Percentiles rank a stretch among this genome's conserved stretches.
phyloP scores from a whole-genome alignment of 495 filamentous ascomycete genomes.

The Talaromyces thailandensis region DNA sequence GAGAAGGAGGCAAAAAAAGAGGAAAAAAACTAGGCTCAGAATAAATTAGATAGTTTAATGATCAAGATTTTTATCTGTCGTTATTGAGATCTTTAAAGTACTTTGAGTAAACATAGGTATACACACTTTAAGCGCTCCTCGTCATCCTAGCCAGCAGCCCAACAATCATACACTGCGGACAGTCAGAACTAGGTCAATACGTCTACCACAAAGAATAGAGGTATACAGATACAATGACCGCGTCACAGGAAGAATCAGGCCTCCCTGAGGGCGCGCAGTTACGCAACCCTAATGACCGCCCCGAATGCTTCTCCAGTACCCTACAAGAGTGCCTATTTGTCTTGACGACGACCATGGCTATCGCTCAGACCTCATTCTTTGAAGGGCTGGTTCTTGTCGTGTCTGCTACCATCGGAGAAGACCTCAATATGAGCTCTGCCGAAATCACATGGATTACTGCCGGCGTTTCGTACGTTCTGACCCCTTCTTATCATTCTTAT shows the following conservation, averaged over 20 bases:
- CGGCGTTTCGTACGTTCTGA: slow-evolving; percentile 41
- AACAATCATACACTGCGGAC: background rate
- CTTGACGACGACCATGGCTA: slow-evolving; percentile 59
- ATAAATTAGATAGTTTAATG: background rate
- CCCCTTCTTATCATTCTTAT: background rate
- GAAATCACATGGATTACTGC: slow-evolving; percentile 65
- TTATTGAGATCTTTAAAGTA: background rate
- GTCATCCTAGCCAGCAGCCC: background rate
- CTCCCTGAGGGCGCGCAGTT: background rate
- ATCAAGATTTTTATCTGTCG: background rate
- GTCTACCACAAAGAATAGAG: background rate
- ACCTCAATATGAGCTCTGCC: slow-evolving; percentile 56
- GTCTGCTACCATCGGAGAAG: slow-evolving; percentile 50
- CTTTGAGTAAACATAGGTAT: background rate
- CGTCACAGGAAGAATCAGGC: background rate
- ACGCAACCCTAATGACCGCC: slow-evolving; percentile 22
- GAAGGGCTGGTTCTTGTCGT: slow-evolving; percentile 51
- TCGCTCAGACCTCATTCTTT: slow-evolving; percentile 52
- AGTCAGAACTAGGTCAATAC: background rate
- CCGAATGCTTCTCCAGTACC: slow-evolving; percentile 52
- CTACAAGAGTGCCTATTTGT: slow-evolving; percentile 56
- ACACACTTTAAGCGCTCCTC: background rate
- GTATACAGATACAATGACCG: background rate
- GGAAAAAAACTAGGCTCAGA: background rate
- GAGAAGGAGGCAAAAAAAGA: background rate